These are phyloP conservation scores for Nannochloropsis gaditana DNA, from an alignment of 108 stramenopile species.

Conservation along the genomic window DNA sequence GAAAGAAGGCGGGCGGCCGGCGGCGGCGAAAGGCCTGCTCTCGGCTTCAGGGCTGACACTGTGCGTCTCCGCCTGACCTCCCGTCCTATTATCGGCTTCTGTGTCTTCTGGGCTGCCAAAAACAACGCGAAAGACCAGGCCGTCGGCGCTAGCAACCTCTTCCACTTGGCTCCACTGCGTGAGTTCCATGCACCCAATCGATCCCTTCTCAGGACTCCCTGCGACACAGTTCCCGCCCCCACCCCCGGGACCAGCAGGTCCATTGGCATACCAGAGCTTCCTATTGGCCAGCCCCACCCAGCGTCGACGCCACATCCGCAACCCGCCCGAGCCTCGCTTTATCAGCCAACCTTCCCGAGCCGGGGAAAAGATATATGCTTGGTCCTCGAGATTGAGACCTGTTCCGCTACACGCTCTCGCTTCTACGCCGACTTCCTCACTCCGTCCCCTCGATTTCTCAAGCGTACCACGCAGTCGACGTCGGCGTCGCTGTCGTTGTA, in stretches of 20 bases:
- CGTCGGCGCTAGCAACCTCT: neutral
- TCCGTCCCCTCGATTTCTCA: neutral
- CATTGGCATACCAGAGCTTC: neutral
- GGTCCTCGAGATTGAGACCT: neutral
- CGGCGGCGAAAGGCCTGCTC: neutral
- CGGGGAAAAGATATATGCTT: neutral
- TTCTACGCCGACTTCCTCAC: neutral
- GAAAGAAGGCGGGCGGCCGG: neutral
- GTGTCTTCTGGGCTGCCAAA: neutral
- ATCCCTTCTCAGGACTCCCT: neutral
- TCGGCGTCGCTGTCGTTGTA: neutral
- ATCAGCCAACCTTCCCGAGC: constrained; percentile 14
- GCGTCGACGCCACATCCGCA: neutral
- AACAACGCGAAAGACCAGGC: neutral
- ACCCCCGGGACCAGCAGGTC: neutral
- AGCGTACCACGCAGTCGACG: neutral
- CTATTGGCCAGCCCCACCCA: neutral
- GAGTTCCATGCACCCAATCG: neutral
- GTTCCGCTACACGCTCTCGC: neutral
- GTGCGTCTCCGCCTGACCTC: neutral
- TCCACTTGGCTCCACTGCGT: constrained; percentile 14
- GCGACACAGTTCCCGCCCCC: neutral
- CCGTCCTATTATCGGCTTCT: neutral
- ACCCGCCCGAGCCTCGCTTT: neutral
- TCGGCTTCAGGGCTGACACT: neutral